These are phyloP conservation scores for Trypanosomatidae sp. DNA, from an alignment of 208 protist genomes.

Conservation along the genomic window DNA sequence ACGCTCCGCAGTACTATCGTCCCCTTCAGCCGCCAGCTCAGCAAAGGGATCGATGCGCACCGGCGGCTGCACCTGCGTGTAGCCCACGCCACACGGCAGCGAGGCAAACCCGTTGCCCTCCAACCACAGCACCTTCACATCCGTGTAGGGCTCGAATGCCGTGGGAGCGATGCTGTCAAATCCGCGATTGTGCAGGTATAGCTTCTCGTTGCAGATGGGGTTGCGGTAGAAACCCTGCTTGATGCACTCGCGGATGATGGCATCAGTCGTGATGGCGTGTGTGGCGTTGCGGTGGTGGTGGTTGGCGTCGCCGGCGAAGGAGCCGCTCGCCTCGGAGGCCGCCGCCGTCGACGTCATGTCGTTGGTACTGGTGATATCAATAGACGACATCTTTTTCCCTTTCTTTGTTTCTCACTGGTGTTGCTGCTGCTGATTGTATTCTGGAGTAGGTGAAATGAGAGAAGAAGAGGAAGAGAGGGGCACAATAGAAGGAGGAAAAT, in stretches of 20 bases:
- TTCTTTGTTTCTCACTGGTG: too few species aligned
- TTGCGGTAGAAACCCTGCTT: conserved; percentile 88
- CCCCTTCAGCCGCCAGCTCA: too few species aligned
- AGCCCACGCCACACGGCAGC: conserved; percentile 60
- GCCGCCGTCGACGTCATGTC: conserved; percentile 43
- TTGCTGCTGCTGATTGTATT: too few species aligned
- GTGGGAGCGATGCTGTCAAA: conserved; percentile 80
- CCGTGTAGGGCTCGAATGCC: conserved; percentile 83
- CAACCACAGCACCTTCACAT: conserved; percentile 93
- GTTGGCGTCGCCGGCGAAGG: conserved; percentile 19
- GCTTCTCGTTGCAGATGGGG: conserved; percentile 92
- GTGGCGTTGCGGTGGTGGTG: not conserved
- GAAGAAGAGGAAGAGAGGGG: too few species aligned
- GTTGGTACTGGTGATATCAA: conserved; percentile 52
- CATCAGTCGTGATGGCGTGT: conserved; percentile 62
- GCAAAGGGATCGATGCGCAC: conserved; percentile 30
- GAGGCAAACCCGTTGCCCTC: conserved; percentile 86
- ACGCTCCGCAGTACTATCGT: too few species aligned
- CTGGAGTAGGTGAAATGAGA: too few species aligned
- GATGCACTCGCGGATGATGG: conserved; percentile 87
- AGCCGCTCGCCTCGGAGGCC: conserved; percentile 20
- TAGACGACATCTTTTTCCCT: conserved; percentile 35
- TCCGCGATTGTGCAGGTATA: conserved; percentile 94
- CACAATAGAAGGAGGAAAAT: too few species aligned
- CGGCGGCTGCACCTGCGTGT: conserved; percentile 42